Percentiles rank a stretch among this genome's conserved stretches.
Conservation (phyloP, 2,329 filamentous ascomycete species). For the Pezicula radicicola region DNA sequence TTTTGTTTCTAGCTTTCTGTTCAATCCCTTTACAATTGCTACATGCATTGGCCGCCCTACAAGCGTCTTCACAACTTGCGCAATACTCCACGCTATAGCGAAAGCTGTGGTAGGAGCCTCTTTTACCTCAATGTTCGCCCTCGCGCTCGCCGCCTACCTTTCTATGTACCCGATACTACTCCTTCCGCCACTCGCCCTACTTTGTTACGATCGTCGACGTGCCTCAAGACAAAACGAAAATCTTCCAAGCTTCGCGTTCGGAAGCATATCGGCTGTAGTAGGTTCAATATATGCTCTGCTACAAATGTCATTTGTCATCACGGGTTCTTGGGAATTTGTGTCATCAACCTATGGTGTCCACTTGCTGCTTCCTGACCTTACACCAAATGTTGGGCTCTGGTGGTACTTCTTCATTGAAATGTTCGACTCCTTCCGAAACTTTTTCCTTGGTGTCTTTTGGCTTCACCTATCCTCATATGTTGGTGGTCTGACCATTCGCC, state of each 20-base stretch:
- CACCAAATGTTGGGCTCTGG: slow-evolving; percentile 94
- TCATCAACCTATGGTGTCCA: slow-evolving; percentile 90
- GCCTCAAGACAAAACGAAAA: slow-evolving; percentile 30
- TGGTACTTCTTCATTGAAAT: slow-evolving; percentile 99
- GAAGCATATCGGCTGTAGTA: slow-evolving; percentile 50
- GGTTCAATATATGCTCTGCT: slow-evolving; percentile 61
- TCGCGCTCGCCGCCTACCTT: slow-evolving; percentile 85
- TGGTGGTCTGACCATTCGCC: slow-evolving; percentile 76
- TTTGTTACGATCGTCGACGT: slow-evolving; percentile 67
- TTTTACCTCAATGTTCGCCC: slow-evolving; percentile 75
- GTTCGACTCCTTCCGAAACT: slow-evolving; percentile 96
- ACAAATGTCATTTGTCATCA: slow-evolving; percentile 68
- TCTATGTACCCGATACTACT: slow-evolving; percentile 90
- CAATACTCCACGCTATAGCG: slow-evolving; percentile 79
- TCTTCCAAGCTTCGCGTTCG: slow-evolving; percentile 47
- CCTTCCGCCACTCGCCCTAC: slow-evolving; percentile 75
- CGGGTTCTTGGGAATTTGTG: slow-evolving; percentile 85
- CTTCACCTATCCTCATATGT: slow-evolving; percentile 90
- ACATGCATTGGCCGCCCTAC: slow-evolving; percentile 90
- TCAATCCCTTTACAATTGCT: slow-evolving; percentile 91
- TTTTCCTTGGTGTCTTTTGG: slow-evolving; percentile 98
- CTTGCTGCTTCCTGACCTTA: slow-evolving; percentile 84
- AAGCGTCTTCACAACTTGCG: slow-evolving; percentile 82
- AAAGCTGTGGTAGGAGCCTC: slow-evolving; percentile 74
- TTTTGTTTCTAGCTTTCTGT: slow-evolving; percentile 64